Evolutionary conservation across 306 rosid species (phyloP).

Genomic region (Acacia melanoxylon): DNA sequence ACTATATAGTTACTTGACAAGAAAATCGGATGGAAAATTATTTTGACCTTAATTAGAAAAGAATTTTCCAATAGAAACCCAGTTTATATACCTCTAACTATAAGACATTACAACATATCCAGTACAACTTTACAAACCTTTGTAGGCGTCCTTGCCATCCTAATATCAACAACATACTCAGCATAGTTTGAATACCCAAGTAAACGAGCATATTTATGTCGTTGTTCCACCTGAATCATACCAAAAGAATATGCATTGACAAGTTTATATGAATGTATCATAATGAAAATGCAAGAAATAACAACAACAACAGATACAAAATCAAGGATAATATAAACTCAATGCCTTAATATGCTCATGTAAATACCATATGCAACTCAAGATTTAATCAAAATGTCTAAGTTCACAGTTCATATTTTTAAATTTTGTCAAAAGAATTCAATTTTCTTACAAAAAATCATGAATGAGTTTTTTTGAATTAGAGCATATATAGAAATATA

Average conservation of each 20-base stretch:
- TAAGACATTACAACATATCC: slow-evolving; percentile 5
- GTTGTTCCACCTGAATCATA: slow-evolving; percentile 73
- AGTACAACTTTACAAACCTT: slow-evolving; percentile 57
- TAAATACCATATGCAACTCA: slow-evolving; percentile 3
- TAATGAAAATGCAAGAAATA: slow-evolving; percentile 15
- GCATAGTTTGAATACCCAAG: slow-evolving; percentile 91
- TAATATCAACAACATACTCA: slow-evolving; percentile 72
- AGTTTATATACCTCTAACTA: neutral
- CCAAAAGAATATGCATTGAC: slow-evolving; percentile 26
- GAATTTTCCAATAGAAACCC: neutral
- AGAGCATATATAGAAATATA: slow-evolving; percentile 13
- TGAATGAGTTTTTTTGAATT: neutral
- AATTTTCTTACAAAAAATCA: slow-evolving; percentile 25
- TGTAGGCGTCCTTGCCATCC: slow-evolving; percentile 94
- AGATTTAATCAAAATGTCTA: slow-evolving; percentile 11
- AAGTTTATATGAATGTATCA: neutral
- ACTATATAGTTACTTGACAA: slow-evolving; percentile 6
- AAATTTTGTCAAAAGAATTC: slow-evolving; percentile 23
- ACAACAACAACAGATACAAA: slow-evolving; percentile 18
- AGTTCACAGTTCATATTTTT: slow-evolving; percentile 18
- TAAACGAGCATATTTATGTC: slow-evolving; percentile 87
- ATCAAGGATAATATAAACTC: slow-evolving; percentile 14
- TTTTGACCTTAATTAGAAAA: neutral
- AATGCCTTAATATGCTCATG: slow-evolving; percentile 18
- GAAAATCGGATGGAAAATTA: slow-evolving; percentile 9